Conservation (phyloP, 495 filamentous ascomycete species). For the Pseudevernia furfuracea region DNA sequence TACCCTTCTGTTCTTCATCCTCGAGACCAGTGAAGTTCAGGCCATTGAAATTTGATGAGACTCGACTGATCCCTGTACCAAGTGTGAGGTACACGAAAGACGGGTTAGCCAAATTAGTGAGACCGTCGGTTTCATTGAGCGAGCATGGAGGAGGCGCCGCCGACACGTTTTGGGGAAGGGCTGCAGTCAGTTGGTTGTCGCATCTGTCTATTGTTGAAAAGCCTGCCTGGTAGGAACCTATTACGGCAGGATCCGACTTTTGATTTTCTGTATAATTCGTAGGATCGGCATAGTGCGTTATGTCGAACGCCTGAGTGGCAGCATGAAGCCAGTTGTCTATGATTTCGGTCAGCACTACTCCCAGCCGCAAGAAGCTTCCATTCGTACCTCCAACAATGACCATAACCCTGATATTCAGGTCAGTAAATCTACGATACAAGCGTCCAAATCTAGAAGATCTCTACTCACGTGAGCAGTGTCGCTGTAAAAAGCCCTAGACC, state of each 20-base stretch:
- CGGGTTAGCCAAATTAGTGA: conserved; percentile 8
- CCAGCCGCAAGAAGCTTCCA: background rate
- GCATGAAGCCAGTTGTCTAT: conserved; percentile 17
- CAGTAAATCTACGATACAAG: background rate
- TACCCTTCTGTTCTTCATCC: background rate
- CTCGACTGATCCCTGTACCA: conserved; percentile 16
- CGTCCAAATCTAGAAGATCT: background rate
- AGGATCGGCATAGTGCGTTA: background rate
- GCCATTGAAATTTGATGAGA: conserved; percentile 9
- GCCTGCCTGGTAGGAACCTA: background rate
- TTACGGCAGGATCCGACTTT: background rate
- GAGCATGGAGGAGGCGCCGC: conserved; percentile 14
- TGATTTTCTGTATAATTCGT: conserved; percentile 2
- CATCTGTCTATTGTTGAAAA: background rate
- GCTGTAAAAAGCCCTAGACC: conserved; percentile 9
- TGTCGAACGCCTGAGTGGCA: background rate
- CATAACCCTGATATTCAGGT: background rate
- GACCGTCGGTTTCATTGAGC: conserved; percentile 2
- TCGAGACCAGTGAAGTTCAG: conserved; percentile 6
- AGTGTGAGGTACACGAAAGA: conserved; percentile 12
- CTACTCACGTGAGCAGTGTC: conserved; percentile 10
- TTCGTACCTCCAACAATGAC: conserved; percentile 12
- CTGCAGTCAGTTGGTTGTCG: background rate
- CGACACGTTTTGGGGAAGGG: conserved; percentile 13
- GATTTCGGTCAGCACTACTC: background rate